These are phyloP conservation scores for Chytridium lagenaria DNA, from an alignment of 371 early-diverging fungal genomes.

Conservation along the genomic window DNA sequence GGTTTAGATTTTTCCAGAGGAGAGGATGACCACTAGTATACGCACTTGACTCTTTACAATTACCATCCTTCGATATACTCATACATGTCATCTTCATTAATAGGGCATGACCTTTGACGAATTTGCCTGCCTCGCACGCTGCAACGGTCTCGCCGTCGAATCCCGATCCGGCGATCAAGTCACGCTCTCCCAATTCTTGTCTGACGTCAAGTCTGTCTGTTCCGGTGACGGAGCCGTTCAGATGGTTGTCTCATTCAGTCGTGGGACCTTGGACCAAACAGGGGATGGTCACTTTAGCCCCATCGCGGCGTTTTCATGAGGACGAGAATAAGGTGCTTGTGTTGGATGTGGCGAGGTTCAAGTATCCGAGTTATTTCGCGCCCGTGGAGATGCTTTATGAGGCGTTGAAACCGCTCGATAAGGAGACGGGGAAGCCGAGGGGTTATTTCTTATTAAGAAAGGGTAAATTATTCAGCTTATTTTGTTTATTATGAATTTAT, in stretches of 20 bases:
- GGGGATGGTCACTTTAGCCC: slow-evolving; percentile 82
- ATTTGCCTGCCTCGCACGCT: slow-evolving; percentile 84
- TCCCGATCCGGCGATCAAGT: slow-evolving; percentile 72
- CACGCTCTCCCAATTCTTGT: slow-evolving; percentile 74
- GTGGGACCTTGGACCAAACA: slow-evolving; percentile 82
- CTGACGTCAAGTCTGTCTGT: slow-evolving; percentile 73
- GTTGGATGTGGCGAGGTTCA: slow-evolving; percentile 81
- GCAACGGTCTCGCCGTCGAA: slow-evolving; percentile 76
- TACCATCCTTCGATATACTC: too few species aligned
- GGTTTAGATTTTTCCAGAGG: too few species aligned
- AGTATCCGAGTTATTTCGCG: slow-evolving; percentile 78
- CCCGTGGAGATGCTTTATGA: slow-evolving; percentile 64
- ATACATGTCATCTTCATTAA: not conserved
- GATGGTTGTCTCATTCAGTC: slow-evolving; percentile 87
- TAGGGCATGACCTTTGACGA: slow-evolving; percentile 86
- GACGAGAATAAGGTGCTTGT: slow-evolving; percentile 74
- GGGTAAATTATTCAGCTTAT: slow-evolving; percentile 16
- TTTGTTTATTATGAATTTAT: not conserved
- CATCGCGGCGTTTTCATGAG: slow-evolving; percentile 54
- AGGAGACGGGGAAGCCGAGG: slow-evolving; percentile 77
- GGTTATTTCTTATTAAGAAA: slow-evolving; percentile 80
- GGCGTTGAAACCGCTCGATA: slow-evolving; percentile 81
- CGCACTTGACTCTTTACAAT: too few species aligned
- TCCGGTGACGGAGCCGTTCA: slow-evolving; percentile 70
- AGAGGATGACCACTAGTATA: too few species aligned